Evolutionary conservation across 257 asterid species (phyloP).

Genomic region (Jacaranda copaia): DNA sequence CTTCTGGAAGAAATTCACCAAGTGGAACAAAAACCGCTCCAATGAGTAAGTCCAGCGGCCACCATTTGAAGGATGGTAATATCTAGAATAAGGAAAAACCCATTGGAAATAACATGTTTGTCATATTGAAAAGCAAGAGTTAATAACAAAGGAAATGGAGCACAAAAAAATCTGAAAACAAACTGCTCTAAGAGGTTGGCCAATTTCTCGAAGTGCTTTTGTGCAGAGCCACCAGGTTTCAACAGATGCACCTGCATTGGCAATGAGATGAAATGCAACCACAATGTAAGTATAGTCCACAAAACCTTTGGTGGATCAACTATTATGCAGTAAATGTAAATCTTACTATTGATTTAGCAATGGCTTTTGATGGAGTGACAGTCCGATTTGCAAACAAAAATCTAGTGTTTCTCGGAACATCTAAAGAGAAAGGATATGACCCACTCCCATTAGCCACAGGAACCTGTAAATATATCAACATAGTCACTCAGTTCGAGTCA

Average conservation of each 20-base stretch:
- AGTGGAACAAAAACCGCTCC: conserved; percentile 83
- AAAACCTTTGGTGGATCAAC: conserved; percentile 27
- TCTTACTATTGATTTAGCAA: conserved; percentile 97
- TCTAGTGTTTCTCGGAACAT: conserved; percentile 90
- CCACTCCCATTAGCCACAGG: conserved; percentile 98
- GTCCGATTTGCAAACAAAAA: conserved; percentile 85
- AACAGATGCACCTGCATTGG: conserved; percentile 85
- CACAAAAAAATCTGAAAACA: conserved; percentile 47
- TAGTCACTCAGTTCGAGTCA: conserved; percentile 26
- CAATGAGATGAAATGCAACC: conserved; percentile 40
- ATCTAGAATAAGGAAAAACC: conserved; percentile 53
- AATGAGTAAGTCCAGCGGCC: conserved; percentile 97
- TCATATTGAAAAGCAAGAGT: conserved; percentile 27
- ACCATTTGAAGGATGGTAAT: conserved; percentile 99
- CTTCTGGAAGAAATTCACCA: conserved; percentile 78
- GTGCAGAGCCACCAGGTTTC: conserved; percentile 90
- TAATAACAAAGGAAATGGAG: conserved; percentile 15
- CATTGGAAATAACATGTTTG: conserved; percentile 20
- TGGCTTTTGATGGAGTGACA: conserved; percentile 80
- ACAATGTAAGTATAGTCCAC: conserved; percentile 22
- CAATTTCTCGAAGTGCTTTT: conserved; percentile 78
- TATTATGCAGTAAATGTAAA: conserved; percentile 35
- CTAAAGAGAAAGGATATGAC: conserved; percentile 83
- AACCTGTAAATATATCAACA: conserved; percentile 67
- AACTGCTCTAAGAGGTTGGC: conserved; percentile 98